Evolutionary conservation across 2,329 filamentous ascomycete species (phyloP), one percentile per base, ranked within the genome.

Genomic region (Endoconidiophora polonica): DNA sequence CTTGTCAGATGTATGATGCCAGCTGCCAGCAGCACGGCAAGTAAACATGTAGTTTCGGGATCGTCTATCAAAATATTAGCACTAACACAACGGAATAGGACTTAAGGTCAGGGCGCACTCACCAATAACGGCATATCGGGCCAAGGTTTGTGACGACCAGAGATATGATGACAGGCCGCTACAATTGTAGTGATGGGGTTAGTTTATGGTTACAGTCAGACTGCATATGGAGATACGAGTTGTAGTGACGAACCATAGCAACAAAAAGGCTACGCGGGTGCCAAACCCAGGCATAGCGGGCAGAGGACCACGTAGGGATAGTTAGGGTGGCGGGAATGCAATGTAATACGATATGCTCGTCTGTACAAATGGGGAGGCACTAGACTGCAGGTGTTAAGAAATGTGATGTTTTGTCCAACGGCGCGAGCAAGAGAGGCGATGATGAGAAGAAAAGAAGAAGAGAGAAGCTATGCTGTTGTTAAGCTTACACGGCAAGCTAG

Each of bases 21-120:
- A 1, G 69, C 68, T 3, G 70, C 68, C 22, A 73, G 58, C 18
- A 73, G 57, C 14, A 74, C 60, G 6, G 74, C 60, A 12, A 73
- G 59, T 23, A 69, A 42, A 7, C 43, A 49, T 4, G 52, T 52
- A 14, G 49, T 49, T 38, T 52, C 37, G 9, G 54, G 52, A 39
- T 55, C 52, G 36, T 54, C 54, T 55, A 14, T 2, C 14, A 29
- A 18, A 22, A 7, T 12, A 9, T 7, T 10, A 18, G 29, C 47
- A 42, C 41, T 29, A 22, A 20, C 12, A 7, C 3, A 16, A 18
- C 1, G 22, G 16, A 3, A 12, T 10, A 36, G 10, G n/a, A 2
- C 24, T 10, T 26, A 18, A 29, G 39, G 14, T 16, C n/a, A 23
- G 23, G 5, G n/a, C 18, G 7, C 22, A 50, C 54, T 26, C 14